Base-by-base conservation (phyloP, 116 monocot species). In the Thalassia testudinum region DNA sequence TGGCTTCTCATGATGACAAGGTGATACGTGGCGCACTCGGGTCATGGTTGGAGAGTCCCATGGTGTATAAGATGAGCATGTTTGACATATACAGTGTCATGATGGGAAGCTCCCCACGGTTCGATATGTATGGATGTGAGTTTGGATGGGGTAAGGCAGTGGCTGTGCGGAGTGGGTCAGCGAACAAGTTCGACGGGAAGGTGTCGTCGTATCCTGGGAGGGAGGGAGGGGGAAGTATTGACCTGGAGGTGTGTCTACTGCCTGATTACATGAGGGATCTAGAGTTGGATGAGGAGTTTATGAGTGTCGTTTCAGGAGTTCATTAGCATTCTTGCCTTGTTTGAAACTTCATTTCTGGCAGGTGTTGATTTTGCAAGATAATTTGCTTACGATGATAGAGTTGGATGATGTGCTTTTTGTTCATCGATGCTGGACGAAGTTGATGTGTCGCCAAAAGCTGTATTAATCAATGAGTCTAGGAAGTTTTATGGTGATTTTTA, bases 151-250 rank as follows among this genome's bases (percentile, higher is more conserved):
- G 75, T 22, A 54, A 43, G 60, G 67, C 80, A 23, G 24, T 44
- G 30, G 75, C 75, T 1, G 24, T 58, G 24, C 59, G 71, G 48
- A 80, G 75, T 53, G 71, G 79, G 2, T 44, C 42, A 21, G 65
- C 61, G 29, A 75, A 69, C 54, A 75, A 75, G 68, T 75, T 75
- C 43, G 75, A 75, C 24, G 80, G 75, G 27, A 72, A 75, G 68
- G 53, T 76, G 30, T 65, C 65, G 23, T 34, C 68, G 45, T 75
- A 72, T 24, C 76, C 72, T 0, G 79, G 56, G 44, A 42, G 75
- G 66, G 63, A 71, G 21, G 67, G 67, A 6, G 61, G 19, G 1
- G 75, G 67, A 20, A 68, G 79, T 28, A 25, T 80, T 20, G 79
- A 75, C 22, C 42, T 75, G 19, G 79, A 80, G 49, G 40, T 80